These are phyloP conservation scores for Mycocentrospora acerina DNA, from an alignment of 2,329 filamentous ascomycete species.

Conservation along the genomic window DNA sequence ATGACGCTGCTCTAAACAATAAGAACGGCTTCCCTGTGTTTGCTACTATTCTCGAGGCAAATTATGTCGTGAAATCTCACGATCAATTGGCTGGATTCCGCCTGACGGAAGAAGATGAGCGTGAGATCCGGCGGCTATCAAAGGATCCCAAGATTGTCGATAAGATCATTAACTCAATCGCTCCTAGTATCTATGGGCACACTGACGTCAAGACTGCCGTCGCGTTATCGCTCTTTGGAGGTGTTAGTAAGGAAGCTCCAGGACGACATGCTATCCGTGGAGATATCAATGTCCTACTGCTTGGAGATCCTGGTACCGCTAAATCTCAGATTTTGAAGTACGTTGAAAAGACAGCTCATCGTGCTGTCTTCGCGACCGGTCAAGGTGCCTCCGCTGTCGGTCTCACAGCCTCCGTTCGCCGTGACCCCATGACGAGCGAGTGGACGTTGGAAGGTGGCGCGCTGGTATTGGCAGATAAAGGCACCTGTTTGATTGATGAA, in stretches of 20 bases:
- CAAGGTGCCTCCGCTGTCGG: conserved; percentile 96
- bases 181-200: conserved; percentile 96
- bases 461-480: conserved; percentile 89
- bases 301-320: conserved; percentile 95
- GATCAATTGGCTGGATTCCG: conserved; percentile 97
- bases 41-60: conserved; percentile 94
- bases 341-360: conserved; percentile 93
- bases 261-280: conserved; percentile 90
- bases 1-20: conserved; percentile 96
- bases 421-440: conserved; percentile 91
- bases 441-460: conserved; percentile 98
- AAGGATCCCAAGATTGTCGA: conserved; percentile 90
- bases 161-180: conserved; percentile 89
- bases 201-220: conserved; percentile 96
- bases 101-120: conserved; percentile 92
- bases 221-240: conserved; percentile 89
- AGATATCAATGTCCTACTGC: conserved; percentile 95
- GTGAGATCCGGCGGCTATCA: conserved; percentile 81
- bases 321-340: conserved; percentile 98
- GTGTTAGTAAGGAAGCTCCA: conserved; percentile 86
- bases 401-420: conserved; percentile 93
- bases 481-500: conserved; percentile 95
- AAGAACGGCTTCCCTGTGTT: conserved; percentile 99
- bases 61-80: conserved; percentile 94
- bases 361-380: conserved; percentile 95